Evolutionary conservation across 2,329 filamentous ascomycete genomes (phyloP).

Genomic region (Sporothrix protearum): DNA sequence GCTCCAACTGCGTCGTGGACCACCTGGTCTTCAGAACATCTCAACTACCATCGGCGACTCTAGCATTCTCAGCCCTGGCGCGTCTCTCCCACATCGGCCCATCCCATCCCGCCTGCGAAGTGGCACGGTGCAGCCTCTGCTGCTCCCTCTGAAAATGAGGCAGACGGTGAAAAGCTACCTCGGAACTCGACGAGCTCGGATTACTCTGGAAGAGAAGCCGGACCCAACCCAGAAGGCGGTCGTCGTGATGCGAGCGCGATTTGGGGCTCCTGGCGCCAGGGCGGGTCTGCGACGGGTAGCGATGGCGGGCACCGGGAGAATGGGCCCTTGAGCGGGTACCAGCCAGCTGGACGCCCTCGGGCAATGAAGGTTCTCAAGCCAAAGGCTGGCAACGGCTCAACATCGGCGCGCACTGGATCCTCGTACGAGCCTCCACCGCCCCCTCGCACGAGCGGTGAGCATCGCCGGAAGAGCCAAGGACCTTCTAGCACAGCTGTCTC

Average conservation of each 20-base stretch:
- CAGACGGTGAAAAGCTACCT: constrained; percentile 42
- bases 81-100: constrained; percentile 40
- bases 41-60: constrained; percentile 31
- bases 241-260: constrained; percentile 53
- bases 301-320: constrained; percentile 55
- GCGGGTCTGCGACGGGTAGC: constrained; percentile 44
- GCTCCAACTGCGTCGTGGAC: background rate
- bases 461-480: constrained; percentile 53
- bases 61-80: constrained; percentile 33
- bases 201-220: constrained; percentile 32
- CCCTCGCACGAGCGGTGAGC: constrained; percentile 46
- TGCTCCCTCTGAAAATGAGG: constrained; percentile 44
- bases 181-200: constrained; percentile 33
- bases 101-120: constrained; percentile 38
- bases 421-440: constrained; percentile 51
- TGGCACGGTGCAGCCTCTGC: constrained; percentile 34
- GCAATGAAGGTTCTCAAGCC: constrained; percentile 91
- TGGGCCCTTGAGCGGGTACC: constrained; percentile 61
- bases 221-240: constrained; percentile 26
- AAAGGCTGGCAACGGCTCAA: constrained; percentile 53
- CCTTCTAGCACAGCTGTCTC: background rate
- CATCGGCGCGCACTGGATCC: constrained; percentile 48
- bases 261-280: constrained; percentile 69
- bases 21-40: constrained; percentile 16
- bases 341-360: constrained; percentile 61